A percentile compares a stretch with the other conserved stretches of the same genome.
These are phyloP conservation scores for Phytophthora cajani DNA, from an alignment of 352 stramenopile species.

Conservation along the genomic window DNA sequence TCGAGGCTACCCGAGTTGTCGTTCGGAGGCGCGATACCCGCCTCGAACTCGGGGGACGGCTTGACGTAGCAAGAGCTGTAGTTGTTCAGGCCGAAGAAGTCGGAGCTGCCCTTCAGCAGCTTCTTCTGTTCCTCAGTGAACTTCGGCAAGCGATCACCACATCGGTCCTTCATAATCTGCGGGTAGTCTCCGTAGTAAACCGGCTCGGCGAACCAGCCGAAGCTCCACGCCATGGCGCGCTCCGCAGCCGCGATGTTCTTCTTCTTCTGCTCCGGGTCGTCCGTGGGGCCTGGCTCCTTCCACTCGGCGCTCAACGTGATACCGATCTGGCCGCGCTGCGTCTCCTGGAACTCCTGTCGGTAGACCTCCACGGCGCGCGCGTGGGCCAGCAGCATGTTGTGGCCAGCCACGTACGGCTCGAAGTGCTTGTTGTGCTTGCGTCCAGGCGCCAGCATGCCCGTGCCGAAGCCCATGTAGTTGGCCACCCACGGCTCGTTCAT, in stretches of 20 bases:
- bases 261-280: constrained; percentile 54
- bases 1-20: constrained; percentile 39
- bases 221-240: constrained; percentile 83
- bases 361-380: constrained; percentile 86
- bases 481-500: constrained; percentile 93
- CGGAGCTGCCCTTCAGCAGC: constrained; percentile 77
- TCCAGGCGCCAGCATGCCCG: constrained; percentile 82
- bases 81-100: constrained; percentile 96
- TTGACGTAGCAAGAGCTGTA: constrained; percentile 75
- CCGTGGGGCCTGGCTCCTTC: constrained; percentile 68
- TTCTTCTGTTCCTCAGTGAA: constrained; percentile 90
- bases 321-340: constrained; percentile 80
- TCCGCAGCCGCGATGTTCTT: constrained; percentile 67
- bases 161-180: constrained; percentile 82
- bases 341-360: constrained; percentile 70
- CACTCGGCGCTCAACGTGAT: constrained; percentile 92
- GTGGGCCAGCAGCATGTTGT: constrained; percentile 91
- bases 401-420: constrained; percentile 83
- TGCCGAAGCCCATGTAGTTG: constrained; percentile 84
- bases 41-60: constrained; percentile 43
- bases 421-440: constrained; percentile 46
- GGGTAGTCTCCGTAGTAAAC: constrained; percentile 94
- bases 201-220: constrained; percentile 92
- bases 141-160: constrained; percentile 80
- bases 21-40: constrained; percentile 29